Conservation (phyloP, 2,329 filamentous ascomycete species). For the Juglanconis sp. region DNA sequence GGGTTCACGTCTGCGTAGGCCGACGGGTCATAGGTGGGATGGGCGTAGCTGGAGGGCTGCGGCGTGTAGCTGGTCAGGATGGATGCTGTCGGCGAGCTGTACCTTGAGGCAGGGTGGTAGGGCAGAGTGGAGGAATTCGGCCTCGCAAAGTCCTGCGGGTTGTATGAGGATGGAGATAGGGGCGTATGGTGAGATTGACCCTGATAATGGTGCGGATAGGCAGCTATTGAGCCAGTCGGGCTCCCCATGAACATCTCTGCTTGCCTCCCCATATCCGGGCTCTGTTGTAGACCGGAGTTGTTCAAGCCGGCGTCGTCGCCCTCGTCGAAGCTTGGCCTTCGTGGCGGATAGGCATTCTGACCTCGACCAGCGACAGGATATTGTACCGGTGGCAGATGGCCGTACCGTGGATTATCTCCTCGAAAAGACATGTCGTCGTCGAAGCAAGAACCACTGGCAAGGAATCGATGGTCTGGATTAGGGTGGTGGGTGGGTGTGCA, state of each 20-base stretch:
- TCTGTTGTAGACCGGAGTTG: constrained; percentile 28
- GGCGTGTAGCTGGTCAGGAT: constrained; percentile 30
- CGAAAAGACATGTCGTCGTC: constrained; percentile 56
- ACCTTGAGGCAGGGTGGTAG: constrained; percentile 43
- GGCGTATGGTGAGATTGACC: constrained; percentile 42
- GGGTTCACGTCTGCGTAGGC: constrained; percentile 49
- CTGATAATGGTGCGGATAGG: constrained; percentile 52
- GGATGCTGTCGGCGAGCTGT: constrained; percentile 29
- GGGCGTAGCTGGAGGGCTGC: constrained; percentile 46
- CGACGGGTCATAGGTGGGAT: constrained; percentile 57
- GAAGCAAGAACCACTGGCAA: neutral
- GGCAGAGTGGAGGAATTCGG: constrained; percentile 52
- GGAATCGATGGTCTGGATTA: neutral
- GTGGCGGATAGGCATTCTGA: constrained; percentile 37
- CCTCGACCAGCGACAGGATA: constrained; percentile 51
- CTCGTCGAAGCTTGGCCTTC: constrained; percentile 70
- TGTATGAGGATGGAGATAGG: constrained; percentile 57
- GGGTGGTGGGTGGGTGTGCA: neutral
- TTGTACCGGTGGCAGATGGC: constrained; percentile 64
- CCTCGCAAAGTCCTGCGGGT: constrained; percentile 64
- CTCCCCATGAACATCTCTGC: constrained; percentile 65
- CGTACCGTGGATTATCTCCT: constrained; percentile 61
- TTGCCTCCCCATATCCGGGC: constrained; percentile 27
- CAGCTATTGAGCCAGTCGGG: constrained; percentile 43
- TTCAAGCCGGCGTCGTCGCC: constrained; percentile 67